These are phyloP conservation scores for Botrytis squamosa DNA, from an alignment of 2,329 filamentous ascomycete genomes.

Conservation along the genomic window DNA sequence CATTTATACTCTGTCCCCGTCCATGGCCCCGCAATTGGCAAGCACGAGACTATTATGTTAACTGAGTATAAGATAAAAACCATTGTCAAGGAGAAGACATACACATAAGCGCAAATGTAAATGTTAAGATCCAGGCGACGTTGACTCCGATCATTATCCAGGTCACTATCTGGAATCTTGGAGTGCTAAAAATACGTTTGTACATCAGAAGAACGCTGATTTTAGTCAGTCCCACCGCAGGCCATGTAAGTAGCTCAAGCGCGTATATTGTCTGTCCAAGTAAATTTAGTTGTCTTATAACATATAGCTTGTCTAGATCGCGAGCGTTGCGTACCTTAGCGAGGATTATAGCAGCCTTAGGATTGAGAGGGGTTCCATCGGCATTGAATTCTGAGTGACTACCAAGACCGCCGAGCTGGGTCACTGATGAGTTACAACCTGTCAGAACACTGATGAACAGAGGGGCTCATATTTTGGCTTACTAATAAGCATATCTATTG, in stretches of 20 bases:
- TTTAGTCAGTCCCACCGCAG: conserved; percentile 1
- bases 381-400: neutral
- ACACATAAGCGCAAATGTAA: neutral
- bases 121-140: neutral
- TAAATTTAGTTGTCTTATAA: neutral
- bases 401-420: neutral
- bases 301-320: neutral
- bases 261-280: neutral
- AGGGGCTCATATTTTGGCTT: neutral
- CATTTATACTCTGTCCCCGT: neutral
- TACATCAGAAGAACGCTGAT: conserved; percentile 2
- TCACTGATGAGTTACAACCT: neutral
- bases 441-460: neutral
- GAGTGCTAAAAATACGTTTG: neutral
- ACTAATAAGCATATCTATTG: neutral
- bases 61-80: neutral
- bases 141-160: neutral
- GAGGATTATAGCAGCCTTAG: neutral
- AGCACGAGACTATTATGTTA: neutral
- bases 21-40: neutral
- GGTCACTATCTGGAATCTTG: neutral
- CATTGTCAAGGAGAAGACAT: neutral
- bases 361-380: neutral
- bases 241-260: neutral
- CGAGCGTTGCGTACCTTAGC: neutral